A percentile compares a stretch with the other conserved stretches of the same genome.
These are phyloP conservation scores for Mycena rosella DNA, from an alignment of 768 basidiomycete species.

Conservation along the genomic window DNA sequence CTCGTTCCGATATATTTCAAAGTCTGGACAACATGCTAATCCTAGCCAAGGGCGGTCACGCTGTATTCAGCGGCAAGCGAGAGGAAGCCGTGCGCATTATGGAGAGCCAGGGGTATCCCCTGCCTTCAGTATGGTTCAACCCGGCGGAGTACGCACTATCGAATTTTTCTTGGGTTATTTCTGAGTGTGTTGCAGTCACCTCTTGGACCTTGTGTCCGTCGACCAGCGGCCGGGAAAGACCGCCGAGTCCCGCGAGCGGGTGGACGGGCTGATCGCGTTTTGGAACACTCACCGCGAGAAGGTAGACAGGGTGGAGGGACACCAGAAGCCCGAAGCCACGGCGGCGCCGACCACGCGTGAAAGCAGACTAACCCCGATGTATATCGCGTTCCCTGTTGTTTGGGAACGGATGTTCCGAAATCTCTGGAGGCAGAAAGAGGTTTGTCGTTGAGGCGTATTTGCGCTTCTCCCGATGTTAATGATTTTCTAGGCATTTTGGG, in stretches of 20 bases:
- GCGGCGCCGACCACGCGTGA: slow-evolving; percentile 27
- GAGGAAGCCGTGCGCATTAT: slow-evolving; percentile 49
- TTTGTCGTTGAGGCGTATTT: background rate
- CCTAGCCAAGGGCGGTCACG: slow-evolving; percentile 40
- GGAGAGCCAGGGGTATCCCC: slow-evolving; percentile 47
- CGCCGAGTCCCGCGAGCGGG: slow-evolving; percentile 26
- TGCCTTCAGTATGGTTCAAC: slow-evolving; percentile 52
- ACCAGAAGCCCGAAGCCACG: slow-evolving; percentile 21
- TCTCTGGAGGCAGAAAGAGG: slow-evolving; percentile 53
- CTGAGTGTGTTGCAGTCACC: slow-evolving; percentile 33
- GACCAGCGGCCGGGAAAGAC: slow-evolving; percentile 35
- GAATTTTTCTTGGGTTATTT: slow-evolving; percentile 46
- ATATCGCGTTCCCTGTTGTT: slow-evolving; percentile 52
- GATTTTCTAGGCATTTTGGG: slow-evolving; percentile 32
- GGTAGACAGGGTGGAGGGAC: slow-evolving; percentile 24
- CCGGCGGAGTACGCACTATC: slow-evolving; percentile 50
- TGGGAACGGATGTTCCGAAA: slow-evolving; percentile 52
- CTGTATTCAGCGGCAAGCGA: slow-evolving; percentile 41
- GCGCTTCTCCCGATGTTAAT: background rate
- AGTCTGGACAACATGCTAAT: slow-evolving; percentile 40
- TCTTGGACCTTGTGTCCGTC: slow-evolving; percentile 34
- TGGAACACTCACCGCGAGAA: slow-evolving; percentile 36
- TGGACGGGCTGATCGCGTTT: slow-evolving; percentile 27
- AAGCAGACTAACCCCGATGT: slow-evolving; percentile 46
- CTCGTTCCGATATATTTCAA: slow-evolving; percentile 45